Evolutionary conservation across 306 rosid species (phyloP), one percentile per base, ranked within the genome.

Genomic region (Lagenaria siceraria): DNA sequence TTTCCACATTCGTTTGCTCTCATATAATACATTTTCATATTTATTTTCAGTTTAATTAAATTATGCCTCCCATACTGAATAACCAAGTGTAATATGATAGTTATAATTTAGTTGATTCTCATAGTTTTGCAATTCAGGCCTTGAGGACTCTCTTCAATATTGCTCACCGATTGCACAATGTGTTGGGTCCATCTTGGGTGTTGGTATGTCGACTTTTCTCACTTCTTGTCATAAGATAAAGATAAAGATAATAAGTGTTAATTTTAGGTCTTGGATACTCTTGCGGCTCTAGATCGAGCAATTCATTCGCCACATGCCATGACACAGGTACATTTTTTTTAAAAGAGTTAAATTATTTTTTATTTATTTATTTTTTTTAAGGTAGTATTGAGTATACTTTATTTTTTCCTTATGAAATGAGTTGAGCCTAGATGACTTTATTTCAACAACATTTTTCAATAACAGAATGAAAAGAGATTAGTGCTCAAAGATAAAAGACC

Each of bases 101-200:
- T 22, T 58, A 74, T 76, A 80, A 75, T 40, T 48, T 73, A 46
- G 79, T 51, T 63, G 42, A 51, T 75, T 60, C 38, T 63, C 74
- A 49, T 85, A 58, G 74, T 86, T 69, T 78, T 80, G 29, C 81
- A 51, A 78, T 82, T 82, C 82, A 94, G 98, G 98, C 98, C 77
- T 88, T 94, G 81, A 90, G 98, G 87, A 94, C 98, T 73, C 94
- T 94, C 65, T 94, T 94, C 93, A 94, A 94, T 87, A 89, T 92
- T 80, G 96, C 98, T 78, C 98, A 94, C 75, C 93, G 98, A 55
- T 80, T 94, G 80, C 96, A 90, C 82, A 94, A 94, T 85, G 95
- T 94, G 83, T 79, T 94, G 92, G 98, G 98, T 19, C 97, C 95
- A 72, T 94, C 98, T 17, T 94, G 98, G 98, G 97, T 94, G 74